Base-by-base conservation (phyloP, 257 asterid genomes). In the Thymus mandschuricus region DNA sequence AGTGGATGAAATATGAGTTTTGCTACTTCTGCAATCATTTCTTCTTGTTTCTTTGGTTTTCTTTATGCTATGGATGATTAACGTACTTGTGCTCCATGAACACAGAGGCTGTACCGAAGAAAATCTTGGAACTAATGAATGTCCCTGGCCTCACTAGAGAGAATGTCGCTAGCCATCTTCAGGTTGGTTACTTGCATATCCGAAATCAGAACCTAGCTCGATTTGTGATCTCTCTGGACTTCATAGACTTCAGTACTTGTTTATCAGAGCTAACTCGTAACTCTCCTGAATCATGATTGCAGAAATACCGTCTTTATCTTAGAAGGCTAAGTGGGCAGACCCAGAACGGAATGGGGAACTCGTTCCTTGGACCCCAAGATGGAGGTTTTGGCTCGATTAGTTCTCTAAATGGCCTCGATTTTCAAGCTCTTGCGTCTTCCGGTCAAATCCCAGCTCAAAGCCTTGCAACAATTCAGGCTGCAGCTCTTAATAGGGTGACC, bases 121-220 rank as follows among this genome's bases (percentile, higher is more conserved):
- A 88, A 68, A 92, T 92, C 69, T 78, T 89, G 70, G 96, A 92
- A 59, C 51, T 89, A 66, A 92, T 92, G 98, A 89, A 88, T 45
- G 92, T 89, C 64, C 94, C 87, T 0, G 90, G 92, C 33, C 85
- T 92, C 41, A 86, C 96, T 8, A 76, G 97, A 60, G 97, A 92
- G 81, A 92, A 92, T 52, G 96, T 92, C 13, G 96, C 97, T 0
- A 89, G 96, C 81, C 96, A 92, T 72, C 96, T 92, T 76, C 96
- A 92, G 89, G 98, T 91, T 67, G 13, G 76, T 64, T 50, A 8
- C 3, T 33, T 58, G 44, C 61, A 2, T 27, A 49, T 43, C 48
- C 1, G 43, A 68, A 61, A 13, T 21, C 38, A 67, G n/a, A 50
- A 35, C 13, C 21, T 46, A 41, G 1, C 28, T 11, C 35, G 10